phyloP scores from a whole-genome alignment of 129 eudicot species.

The Saposhnikovia divaricata region DNA sequence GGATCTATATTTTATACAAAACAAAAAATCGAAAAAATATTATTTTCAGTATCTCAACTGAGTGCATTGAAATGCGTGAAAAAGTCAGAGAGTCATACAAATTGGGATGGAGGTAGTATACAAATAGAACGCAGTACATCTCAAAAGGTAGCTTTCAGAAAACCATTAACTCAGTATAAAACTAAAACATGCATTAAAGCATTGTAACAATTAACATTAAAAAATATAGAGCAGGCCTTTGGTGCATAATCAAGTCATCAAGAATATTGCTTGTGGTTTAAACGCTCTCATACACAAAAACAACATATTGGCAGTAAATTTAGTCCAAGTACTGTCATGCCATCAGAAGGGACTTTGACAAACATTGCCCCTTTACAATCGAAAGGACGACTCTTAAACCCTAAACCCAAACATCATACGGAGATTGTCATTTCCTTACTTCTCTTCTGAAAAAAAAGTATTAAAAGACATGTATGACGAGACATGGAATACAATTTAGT shows the following conservation, averaged over 20 bases:
- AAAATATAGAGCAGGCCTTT: background rate
- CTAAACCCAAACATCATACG: conserved; percentile 58
- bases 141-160: too few species aligned
- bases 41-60: too few species aligned
- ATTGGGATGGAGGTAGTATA: background rate
- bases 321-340: conserved; percentile 10
- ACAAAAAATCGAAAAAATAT: too few species aligned
- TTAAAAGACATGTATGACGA: too few species aligned
- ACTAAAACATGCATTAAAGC: background rate
- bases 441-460: background rate
- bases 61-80: too few species aligned
- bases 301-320: background rate
- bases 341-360: conserved; percentile 54
- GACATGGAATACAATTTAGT: too few species aligned
- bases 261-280: background rate
- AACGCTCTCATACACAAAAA: background rate
- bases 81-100: too few species aligned
- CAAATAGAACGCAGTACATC: background rate
- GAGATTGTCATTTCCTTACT: background rate
- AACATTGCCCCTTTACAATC: conserved; percentile 26
- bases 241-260: background rate
- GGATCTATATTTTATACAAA: too few species aligned
- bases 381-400: conserved; percentile 9
- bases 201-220: background rate
- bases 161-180: too few species aligned